Evolutionary conservation across 2,329 filamentous ascomycete genomes (phyloP).

Genomic region (Herpotrichia juniperi): DNA sequence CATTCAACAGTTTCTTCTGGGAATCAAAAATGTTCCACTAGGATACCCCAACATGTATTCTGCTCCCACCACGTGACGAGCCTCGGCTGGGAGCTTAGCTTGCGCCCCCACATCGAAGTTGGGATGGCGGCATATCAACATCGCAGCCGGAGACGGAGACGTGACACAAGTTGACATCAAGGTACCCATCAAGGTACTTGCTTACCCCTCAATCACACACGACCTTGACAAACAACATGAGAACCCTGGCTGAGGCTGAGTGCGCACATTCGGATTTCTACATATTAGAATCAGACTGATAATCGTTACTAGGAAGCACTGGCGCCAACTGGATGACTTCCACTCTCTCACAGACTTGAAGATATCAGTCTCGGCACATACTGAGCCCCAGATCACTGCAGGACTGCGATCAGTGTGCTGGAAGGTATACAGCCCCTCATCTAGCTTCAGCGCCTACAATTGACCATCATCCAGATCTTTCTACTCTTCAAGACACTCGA

Average conservation of each 20-base stretch:
- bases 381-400: constrained; percentile 52
- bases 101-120: constrained; percentile 24
- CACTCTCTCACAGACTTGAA: constrained; percentile 45
- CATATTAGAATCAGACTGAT: constrained; percentile 10
- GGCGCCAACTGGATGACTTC: constrained; percentile 44
- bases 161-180: neutral
- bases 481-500: constrained; percentile 75
- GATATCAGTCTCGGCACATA: constrained; percentile 44
- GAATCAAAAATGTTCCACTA: neutral
- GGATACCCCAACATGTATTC: neutral
- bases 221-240: constrained; percentile 28
- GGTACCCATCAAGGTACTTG: constrained; percentile 40
- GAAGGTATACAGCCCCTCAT: constrained; percentile 67
- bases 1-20: neutral
- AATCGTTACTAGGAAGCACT: constrained; percentile 36
- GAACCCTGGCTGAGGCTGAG: constrained; percentile 41
- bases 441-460: neutral
- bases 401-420: constrained; percentile 88
- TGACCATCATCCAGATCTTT: constrained; percentile 66
- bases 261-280: constrained; percentile 16
- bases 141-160: neutral
- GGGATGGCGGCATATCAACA: constrained; percentile 21
- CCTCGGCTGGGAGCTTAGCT: neutral
- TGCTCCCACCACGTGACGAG: neutral
- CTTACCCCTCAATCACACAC: constrained; percentile 17